A percentile compares a stretch with the other conserved stretches of the same genome.
Conservation (phyloP, 148 eudicot species). For the Polygonum maritimum region DNA sequence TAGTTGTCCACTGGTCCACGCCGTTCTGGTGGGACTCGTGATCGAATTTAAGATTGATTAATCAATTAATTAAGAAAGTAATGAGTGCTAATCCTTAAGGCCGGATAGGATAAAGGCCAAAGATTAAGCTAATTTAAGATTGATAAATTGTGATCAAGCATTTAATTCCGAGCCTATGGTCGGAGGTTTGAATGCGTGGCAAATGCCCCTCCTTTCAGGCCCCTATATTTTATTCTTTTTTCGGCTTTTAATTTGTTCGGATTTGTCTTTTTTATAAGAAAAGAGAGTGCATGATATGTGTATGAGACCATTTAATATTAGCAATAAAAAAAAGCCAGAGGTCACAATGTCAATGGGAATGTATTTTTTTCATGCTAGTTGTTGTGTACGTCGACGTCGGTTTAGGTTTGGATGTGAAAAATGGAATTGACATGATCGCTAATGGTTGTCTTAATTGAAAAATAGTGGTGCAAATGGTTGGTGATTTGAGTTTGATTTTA, state of each 20-base stretch:
- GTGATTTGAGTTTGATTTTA: no score
- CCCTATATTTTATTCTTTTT: background rate
- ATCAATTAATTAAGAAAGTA: background rate
- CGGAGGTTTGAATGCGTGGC: conserved; percentile 5
- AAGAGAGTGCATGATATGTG: background rate
- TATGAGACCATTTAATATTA: background rate
- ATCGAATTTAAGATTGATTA: background rate
- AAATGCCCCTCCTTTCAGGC: background rate
- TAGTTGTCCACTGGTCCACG: conserved; percentile 3
- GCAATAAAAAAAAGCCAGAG: no score
- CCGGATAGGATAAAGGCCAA: background rate
- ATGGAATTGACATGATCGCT: no score
- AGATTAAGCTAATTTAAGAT: background rate
- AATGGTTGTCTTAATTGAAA: no score
- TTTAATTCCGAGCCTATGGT: conserved; percentile 4
- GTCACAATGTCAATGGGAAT: no score
- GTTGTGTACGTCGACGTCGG: no score
- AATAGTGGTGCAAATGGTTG: no score
- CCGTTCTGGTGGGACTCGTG: background rate
- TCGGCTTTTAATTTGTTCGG: background rate
- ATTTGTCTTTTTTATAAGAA: background rate
- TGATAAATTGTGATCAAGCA: background rate
- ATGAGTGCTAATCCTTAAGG: background rate
- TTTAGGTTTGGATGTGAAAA: no score
- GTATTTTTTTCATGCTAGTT: no score